Evolutionary conservation across 768 basidiomycete species (phyloP).

Genomic region (Kwoniella europaea): DNA sequence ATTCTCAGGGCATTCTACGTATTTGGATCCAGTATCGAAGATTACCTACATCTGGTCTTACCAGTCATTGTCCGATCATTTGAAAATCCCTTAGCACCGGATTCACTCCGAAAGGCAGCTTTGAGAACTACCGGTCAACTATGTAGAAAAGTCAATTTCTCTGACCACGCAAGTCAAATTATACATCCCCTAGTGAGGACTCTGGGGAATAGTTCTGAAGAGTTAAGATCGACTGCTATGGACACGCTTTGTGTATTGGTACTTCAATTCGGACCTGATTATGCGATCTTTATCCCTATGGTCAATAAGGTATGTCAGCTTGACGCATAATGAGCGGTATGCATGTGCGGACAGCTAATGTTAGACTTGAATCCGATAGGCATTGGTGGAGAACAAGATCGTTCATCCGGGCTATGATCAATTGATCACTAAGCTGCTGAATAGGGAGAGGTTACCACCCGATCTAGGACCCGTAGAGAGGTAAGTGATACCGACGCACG

Average conservation of each 20-base stretch:
- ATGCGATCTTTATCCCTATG: conserved; percentile 95
- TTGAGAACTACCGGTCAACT: conserved; percentile 89
- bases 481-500: conserved; percentile 58
- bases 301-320: conserved; percentile 78
- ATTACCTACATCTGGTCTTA: conserved; percentile 94
- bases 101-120: conserved; percentile 79
- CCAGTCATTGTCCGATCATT: conserved; percentile 91
- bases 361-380: conserved; percentile 61
- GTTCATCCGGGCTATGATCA: conserved; percentile 82
- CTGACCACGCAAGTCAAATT: conserved; percentile 94
- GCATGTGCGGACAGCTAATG: not conserved
- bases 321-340: not conserved
- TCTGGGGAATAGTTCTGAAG: conserved; percentile 68
- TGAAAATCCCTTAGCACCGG: conserved; percentile 76
- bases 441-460: conserved; percentile 87
- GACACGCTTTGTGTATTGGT: conserved; percentile 91
- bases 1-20: conserved; percentile 93
- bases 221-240: conserved; percentile 83
- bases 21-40: conserved; percentile 95
- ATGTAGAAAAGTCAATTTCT: conserved; percentile 91
- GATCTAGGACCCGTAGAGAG: conserved; percentile 74
- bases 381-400: conserved; percentile 75
- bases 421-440: conserved; percentile 83
- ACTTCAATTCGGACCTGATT: conserved; percentile 92
- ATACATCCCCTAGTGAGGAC: conserved; percentile 93